Conservation (phyloP, 1,139 yeast genomes). For the Saccharomycopsis crataegensis region DNA sequence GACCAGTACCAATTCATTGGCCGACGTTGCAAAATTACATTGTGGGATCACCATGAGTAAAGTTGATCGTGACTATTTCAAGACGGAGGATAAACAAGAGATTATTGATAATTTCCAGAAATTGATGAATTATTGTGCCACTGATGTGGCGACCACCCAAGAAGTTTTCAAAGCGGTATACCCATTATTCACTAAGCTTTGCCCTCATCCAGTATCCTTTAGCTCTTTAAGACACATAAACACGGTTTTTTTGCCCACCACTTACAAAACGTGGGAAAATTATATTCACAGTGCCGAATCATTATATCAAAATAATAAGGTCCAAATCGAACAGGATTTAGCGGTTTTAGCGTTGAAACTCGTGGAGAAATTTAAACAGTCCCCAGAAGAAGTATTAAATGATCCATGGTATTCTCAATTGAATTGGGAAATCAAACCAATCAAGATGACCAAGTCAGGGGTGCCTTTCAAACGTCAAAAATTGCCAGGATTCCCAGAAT, state of each 20-base stretch:
- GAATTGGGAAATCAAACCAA: slow-evolving; percentile 72
- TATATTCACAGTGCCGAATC: slow-evolving; percentile 66
- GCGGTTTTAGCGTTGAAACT: slow-evolving; percentile 54
- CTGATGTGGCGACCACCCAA: slow-evolving; percentile 73
- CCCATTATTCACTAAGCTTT: slow-evolving; percentile 57
- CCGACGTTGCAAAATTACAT: slow-evolving; percentile 75
- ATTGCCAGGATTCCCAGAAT: slow-evolving; percentile 85
- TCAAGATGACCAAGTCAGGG: slow-evolving; percentile 62
- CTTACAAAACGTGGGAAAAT: slow-evolving; percentile 56
- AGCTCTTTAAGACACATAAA: slow-evolving; percentile 78
- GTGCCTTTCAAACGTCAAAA: slow-evolving; percentile 72
- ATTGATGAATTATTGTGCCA: slow-evolving; percentile 75
- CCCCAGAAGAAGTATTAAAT: slow-evolving; percentile 27
- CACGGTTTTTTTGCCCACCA: slow-evolving; percentile 74
- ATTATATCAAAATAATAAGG: slow-evolving; percentile 52
- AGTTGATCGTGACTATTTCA: slow-evolving; percentile 56
- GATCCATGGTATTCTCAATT: slow-evolving; percentile 92
- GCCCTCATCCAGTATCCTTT: slow-evolving; percentile 94
- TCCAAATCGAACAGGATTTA: slow-evolving; percentile 52
- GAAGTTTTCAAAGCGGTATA: slow-evolving; percentile 59
- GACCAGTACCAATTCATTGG: slow-evolving; percentile 75
- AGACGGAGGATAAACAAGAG: slow-evolving; percentile 44
- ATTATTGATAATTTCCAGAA: slow-evolving; percentile 51
- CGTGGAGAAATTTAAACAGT: slow-evolving; percentile 34
- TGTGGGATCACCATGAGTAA: slow-evolving; percentile 69